phyloP scores from a whole-genome alignment of 2,329 filamentous ascomycete species.

The Epichloe scottii region DNA sequence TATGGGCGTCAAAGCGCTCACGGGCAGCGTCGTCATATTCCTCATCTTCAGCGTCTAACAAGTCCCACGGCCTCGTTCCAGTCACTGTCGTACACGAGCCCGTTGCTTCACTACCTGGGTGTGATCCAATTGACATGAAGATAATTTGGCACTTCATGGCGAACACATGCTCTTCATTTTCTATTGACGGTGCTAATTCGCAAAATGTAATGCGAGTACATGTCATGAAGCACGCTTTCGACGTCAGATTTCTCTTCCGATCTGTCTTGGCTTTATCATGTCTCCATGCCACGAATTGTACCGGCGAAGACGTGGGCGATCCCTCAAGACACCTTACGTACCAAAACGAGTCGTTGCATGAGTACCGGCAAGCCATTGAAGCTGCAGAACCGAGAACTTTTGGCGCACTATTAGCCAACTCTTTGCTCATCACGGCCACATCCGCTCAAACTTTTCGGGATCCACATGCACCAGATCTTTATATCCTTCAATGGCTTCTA shows the following conservation, averaged over 20 bases:
- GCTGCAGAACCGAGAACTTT: conserved; percentile 31
- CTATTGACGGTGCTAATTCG: conserved; percentile 23
- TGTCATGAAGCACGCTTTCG: conserved; percentile 37
- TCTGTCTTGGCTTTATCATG: conserved; percentile 39
- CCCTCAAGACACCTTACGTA: conserved; percentile 28
- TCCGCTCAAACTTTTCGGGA: conserved; percentile 39
- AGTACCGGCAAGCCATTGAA: conserved; percentile 40
- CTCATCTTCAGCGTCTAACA: not conserved
- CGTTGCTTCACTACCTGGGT: not conserved
- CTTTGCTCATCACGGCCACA: conserved; percentile 37
- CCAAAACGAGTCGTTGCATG: conserved; percentile 35
- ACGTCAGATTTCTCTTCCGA: conserved; percentile 42
- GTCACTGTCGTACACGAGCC: conserved; percentile 11
- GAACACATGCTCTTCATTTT: conserved; percentile 33
- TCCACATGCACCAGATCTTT: conserved; percentile 30
- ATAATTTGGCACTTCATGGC: conserved; percentile 43
- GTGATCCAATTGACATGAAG: conserved; percentile 34
- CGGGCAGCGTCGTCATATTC: conserved; percentile 1
- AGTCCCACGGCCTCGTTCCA: not conserved
- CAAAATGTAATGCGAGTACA: conserved; percentile 30
- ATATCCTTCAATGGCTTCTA: conserved; percentile 42
- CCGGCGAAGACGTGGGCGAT: conserved; percentile 13
- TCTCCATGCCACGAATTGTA: conserved; percentile 21
- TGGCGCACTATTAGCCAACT: conserved; percentile 37
- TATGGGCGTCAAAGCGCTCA: not conserved